phyloP scores from a whole-genome alignment of 2,329 filamentous ascomycete species.

The Pseudocercospora fijiensis region DNA sequence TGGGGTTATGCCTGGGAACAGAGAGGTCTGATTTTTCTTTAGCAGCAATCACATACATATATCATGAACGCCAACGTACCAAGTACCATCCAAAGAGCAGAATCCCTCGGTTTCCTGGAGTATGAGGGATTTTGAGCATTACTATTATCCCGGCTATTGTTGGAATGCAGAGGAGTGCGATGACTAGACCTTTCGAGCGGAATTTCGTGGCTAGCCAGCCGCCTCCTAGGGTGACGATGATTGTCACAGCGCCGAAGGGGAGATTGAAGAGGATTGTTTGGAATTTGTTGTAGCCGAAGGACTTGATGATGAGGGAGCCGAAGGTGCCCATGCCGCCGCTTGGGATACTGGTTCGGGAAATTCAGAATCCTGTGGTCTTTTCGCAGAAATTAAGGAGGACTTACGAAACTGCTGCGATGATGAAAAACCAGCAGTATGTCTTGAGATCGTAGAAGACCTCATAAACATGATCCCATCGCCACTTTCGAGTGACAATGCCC shows the following conservation, averaged over 20 bases:
- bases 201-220: constrained; percentile 2
- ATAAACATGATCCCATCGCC: constrained; percentile 8
- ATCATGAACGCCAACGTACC: too few species aligned
- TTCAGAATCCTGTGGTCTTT: neutral
- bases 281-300: constrained; percentile 9
- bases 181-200: constrained; percentile 5
- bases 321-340: constrained; percentile 9
- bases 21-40: constrained; percentile 3
- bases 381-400: neutral
- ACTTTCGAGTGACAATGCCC: constrained; percentile 10
- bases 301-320: constrained; percentile 7
- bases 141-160: constrained; percentile 3
- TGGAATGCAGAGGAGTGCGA: constrained; percentile 1
- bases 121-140: constrained; percentile 8
- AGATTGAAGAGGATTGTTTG: constrained; percentile 9
- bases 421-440: constrained; percentile 10
- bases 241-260: constrained; percentile 7
- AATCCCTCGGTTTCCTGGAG: neutral
- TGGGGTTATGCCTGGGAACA: constrained; percentile 5
- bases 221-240: neutral
- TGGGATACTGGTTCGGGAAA: neutral
- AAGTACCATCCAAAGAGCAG: constrained; percentile 8
- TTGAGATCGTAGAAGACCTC: constrained; percentile 6
- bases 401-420: constrained; percentile 3
- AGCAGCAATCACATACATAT: too few species aligned